Evolutionary conservation across 768 basidiomycete genomes (phyloP).

Genomic region (Phanerodontia chrysosporium): DNA sequence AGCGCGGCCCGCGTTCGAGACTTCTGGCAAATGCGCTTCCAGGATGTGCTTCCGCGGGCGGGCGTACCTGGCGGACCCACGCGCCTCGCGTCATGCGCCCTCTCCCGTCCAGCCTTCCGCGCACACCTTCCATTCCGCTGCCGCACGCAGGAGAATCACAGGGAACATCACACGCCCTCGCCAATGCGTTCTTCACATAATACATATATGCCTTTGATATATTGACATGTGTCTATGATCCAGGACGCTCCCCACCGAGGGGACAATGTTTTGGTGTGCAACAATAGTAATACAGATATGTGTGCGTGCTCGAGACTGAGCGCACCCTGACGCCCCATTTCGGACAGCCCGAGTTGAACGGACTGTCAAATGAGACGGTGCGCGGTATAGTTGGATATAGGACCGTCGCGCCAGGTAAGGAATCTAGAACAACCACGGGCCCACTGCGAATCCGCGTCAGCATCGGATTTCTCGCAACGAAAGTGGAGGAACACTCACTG

Average conservation of each 20-base stretch:
- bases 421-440: slow-evolving; percentile 14
- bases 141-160: no score
- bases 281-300: not conserved
- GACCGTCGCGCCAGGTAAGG: not conserved
- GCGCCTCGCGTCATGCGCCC: no score
- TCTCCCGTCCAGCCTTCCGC: no score
- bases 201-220: not conserved
- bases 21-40: no score
- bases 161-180: no score
- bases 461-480: not conserved
- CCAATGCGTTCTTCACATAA: not conserved
- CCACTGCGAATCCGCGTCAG: slow-evolving; percentile 6
- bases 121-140: no score
- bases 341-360: not conserved
- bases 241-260: not conserved
- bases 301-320: not conserved
- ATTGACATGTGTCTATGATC: not conserved
- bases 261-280: not conserved
- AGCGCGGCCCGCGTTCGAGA: not conserved
- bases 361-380: not conserved
- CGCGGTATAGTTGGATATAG: not conserved
- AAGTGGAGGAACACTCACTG: slow-evolving; percentile 17
- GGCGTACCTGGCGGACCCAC: not conserved
- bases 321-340: not conserved
- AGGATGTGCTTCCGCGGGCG: not conserved